Base-by-base conservation (phyloP, 805 yeast species). In the Saturnispora ahearnii region DNA sequence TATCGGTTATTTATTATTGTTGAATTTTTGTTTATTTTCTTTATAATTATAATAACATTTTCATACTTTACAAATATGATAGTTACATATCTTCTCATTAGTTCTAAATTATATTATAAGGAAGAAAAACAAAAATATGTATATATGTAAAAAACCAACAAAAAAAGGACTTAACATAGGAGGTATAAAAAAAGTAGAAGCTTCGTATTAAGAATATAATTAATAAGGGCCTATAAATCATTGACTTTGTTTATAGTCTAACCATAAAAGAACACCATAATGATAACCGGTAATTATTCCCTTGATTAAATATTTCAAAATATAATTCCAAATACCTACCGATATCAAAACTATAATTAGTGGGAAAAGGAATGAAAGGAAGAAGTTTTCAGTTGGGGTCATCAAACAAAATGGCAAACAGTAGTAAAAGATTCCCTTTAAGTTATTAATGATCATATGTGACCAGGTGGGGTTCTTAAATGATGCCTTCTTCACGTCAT, bases 311-410 rank as follows among this genome's bases (percentile, higher is more conserved):
- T 32, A 47, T 21, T 21, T 33, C 8, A 28, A 47, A 30, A 48
- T 34, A 30, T 48, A 48, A 10, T 32, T 33, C 29, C 44, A 48
- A 11, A 48, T n/a, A n/a, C 46, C 50, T 15, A 41, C 38, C 7
- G 42, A 21, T 11, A 48, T 21, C 12, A 48, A 22, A 26, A 34
- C n/a, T 3, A 30, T n/a, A 15, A 48, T n/a, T 9, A 29, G 6
- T 21, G 46, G 46, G n/a, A 42, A 41, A 12, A 48, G 12, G 12
- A 48, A 15, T 12, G 43, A 29, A 28, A 41, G 24, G 21, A 48
- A 12, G 9, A 32, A 18, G 18, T 29, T 42, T 34, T 48, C 50
- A 15, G 43, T 29, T 7, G 37, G 30, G 5, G 50, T 48, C 33
- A 48, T 12, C 8, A 45, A 48, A 15, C 41, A 18, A 18, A 42